A percentile compares a stretch with the other conserved stretches of the same genome.
phyloP scores from a whole-genome alignment of 306 rosid genomes.

The Crotalaria pallida region DNA sequence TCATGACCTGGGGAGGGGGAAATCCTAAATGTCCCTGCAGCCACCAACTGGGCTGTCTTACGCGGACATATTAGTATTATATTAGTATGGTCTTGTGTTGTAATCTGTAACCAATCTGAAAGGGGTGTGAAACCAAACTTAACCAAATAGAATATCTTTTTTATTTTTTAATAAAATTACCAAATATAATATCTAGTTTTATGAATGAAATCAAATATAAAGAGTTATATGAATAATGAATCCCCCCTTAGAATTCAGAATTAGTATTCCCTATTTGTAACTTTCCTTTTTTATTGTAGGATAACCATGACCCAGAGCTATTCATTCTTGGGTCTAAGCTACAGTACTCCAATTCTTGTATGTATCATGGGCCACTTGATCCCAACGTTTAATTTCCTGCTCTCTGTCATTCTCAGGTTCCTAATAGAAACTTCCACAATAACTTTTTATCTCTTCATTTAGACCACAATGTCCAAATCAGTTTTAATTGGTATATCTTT shows the following conservation, averaged over 20 bases:
- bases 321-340: conserved; percentile 54
- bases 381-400: conserved; percentile 55
- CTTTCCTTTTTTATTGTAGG: conserved; percentile 32
- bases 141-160: too few relatives aligned
- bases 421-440: not conserved
- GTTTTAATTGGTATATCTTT: not conserved
- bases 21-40: too few relatives aligned
- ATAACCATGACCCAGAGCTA: conserved; percentile 60
- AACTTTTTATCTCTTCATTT: not conserved
- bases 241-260: not conserved
- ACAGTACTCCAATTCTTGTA: conserved; percentile 74
- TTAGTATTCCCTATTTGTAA: not conserved
- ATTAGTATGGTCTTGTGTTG: too few relatives aligned
- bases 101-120: too few relatives aligned
- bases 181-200: too few relatives aligned
- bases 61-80: too few relatives aligned
- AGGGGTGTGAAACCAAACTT: too few relatives aligned
- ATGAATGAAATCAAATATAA: not conserved
- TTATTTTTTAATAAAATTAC: too few relatives aligned
- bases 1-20: too few relatives aligned
- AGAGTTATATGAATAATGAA: too few relatives aligned
- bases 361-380: conserved; percentile 68
- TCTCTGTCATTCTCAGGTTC: conserved; percentile 58
- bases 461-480: not conserved
- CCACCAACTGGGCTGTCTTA: too few relatives aligned